phyloP scores from a whole-genome alignment of 2,329 filamentous ascomycete species.

The Pseudogymnoascus sp. region DNA sequence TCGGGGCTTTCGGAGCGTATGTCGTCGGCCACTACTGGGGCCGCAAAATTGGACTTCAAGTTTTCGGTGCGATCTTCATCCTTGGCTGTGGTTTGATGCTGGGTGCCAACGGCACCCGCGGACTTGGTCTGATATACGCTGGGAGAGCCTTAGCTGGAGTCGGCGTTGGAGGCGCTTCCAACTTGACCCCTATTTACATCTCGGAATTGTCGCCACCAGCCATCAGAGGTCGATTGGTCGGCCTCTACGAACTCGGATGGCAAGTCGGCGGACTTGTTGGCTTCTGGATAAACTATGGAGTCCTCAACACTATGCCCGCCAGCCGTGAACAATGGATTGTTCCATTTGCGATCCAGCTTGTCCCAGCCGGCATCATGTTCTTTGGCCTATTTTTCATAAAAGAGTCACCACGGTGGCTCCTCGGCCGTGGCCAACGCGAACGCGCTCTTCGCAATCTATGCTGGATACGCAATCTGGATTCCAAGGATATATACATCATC shows the following conservation, averaged over 20 bases:
- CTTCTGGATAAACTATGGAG: conserved; percentile 60
- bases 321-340: conserved; percentile 53
- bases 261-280: conserved; percentile 57
- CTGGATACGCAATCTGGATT: conserved; percentile 55
- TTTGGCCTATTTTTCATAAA: conserved; percentile 51
- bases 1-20: conserved; percentile 66
- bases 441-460: conserved; percentile 50
- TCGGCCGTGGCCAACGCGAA: conserved; percentile 52
- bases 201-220: conserved; percentile 54
- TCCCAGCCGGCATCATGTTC: conserved; percentile 56
- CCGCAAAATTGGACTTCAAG: conserved; percentile 53
- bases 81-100: conserved; percentile 67
- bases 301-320: conserved; percentile 41
- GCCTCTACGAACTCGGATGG: conserved; percentile 59
- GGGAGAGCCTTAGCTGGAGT: conserved; percentile 57
- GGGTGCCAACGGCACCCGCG: conserved; percentile 51
- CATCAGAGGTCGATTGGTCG: conserved; percentile 55
- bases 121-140: conserved; percentile 55
- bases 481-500: conserved; percentile 56
- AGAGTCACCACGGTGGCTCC: conserved; percentile 64
- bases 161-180: conserved; percentile 54
- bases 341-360: conserved; percentile 55
- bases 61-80: conserved; percentile 56
- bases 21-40: conserved; percentile 59
- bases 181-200: conserved; percentile 56